These are phyloP conservation scores for Lipomyces yamanashiensis DNA, from an alignment of 805 yeast genomes.

Conservation along the genomic window DNA sequence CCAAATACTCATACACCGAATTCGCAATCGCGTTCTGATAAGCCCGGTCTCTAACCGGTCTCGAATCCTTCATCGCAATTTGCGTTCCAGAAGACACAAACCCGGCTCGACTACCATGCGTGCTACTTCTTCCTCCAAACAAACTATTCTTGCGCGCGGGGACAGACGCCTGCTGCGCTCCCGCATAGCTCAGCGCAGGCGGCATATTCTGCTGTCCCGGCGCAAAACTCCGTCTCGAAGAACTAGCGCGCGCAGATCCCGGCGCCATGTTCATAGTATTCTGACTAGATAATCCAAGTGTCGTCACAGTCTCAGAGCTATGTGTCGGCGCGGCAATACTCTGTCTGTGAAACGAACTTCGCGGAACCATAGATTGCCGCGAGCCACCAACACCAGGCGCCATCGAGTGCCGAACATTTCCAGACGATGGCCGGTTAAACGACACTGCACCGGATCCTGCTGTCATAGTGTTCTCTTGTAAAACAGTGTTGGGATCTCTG, in stretches of 20 bases:
- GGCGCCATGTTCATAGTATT: slow-evolving; percentile 30
- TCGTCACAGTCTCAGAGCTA: slow-evolving; percentile 5
- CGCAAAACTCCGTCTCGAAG: slow-evolving; percentile 23
- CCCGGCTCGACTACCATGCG: slow-evolving; percentile 23
- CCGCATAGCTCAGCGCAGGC: slow-evolving; percentile 17
- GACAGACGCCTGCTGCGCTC: not conserved
- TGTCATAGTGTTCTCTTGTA: slow-evolving; percentile 20
- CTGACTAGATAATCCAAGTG: slow-evolving; percentile 23
- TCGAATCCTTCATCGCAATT: slow-evolving; percentile 54
- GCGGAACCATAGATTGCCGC: slow-evolving; percentile 37
- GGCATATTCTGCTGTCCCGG: slow-evolving; percentile 26
- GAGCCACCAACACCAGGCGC: slow-evolving; percentile 10
- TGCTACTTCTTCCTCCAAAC: slow-evolving; percentile 5
- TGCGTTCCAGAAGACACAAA: slow-evolving; percentile 26
- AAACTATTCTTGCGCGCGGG: slow-evolving; percentile 25
- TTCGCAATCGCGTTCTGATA: slow-evolving; percentile 57
- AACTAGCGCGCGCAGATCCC: slow-evolving; percentile 30
- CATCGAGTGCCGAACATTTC: slow-evolving; percentile 29
- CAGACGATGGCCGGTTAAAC: slow-evolving; percentile 17
- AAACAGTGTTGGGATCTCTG: slow-evolving; percentile 17
- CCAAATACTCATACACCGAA: slow-evolving; percentile 68
- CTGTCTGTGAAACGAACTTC: slow-evolving; percentile 30
- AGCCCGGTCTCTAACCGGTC: slow-evolving; percentile 76
- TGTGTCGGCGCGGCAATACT: slow-evolving; percentile 29
- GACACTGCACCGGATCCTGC: slow-evolving; percentile 15